Evolutionary conservation across 352 stramenopile species (phyloP), one percentile per base, ranked within the genome.

Genomic region (Pythium periplocum): DNA sequence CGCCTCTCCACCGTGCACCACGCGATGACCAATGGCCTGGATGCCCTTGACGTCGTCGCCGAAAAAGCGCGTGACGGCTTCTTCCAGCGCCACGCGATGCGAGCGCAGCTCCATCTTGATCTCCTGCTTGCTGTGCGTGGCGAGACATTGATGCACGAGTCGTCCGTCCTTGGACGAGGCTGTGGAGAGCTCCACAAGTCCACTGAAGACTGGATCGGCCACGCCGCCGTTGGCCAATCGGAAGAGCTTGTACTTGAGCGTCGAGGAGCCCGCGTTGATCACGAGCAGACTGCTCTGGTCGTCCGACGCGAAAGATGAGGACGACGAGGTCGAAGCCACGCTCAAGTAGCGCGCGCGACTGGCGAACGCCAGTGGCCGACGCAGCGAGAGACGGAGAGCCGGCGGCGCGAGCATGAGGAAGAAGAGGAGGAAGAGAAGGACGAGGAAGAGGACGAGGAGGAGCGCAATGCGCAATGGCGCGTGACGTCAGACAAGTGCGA

Each of bases 201-300:
- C 80, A 12, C 80, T 75, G 60, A 93, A 87, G 17, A 93, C 55
- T 6, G 79, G 69, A 31, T 61, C 61, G 33, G 75, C 75, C 17
- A 92, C 73, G 41, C 70, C 56, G 2, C 54, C 39, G 2, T 38
- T 46, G 3, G 2, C 54, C 12, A 90, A 46, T 32, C 61, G 53
- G 57, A 93, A 94, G 36, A 94, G 66, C 66, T 87, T 91, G 68
- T 93, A 94, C 64, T 94, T 94, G 64, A 94, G 73, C 57, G 82
- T 84, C 9, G 84, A 94, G 49, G 70, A 87, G 46, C 84, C 84
- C 31, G 79, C 73, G 65, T 92, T 94, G 59, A 92, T 67, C 49
- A 91, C 79, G 10, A 90, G 66, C 46, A 90, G 62, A 55, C 54
- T 59, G 35, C 7, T 12, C 7, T 8, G 38, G 38, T 8, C 7